Evolutionary conservation across 768 basidiomycete genomes (phyloP).

Genomic region (Inosperma sp.): DNA sequence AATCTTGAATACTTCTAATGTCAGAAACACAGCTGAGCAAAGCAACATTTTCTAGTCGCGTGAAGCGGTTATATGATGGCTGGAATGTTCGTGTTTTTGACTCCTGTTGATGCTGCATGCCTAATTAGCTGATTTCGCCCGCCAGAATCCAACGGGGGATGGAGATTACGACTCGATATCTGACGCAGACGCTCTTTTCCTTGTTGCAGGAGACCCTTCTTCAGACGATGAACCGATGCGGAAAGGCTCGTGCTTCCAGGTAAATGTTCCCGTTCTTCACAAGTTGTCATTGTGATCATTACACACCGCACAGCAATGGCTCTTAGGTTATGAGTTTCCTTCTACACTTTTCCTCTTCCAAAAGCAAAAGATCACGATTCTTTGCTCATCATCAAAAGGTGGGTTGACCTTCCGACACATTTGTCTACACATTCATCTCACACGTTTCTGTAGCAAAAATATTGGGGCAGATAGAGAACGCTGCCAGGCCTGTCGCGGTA

Average conservation of each 20-base stretch:
- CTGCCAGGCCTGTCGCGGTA: conserved; percentile 53
- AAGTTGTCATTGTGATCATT: conserved; percentile 16
- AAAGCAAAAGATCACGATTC: conserved; percentile 67
- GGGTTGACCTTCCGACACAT: not conserved
- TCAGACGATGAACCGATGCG: conserved; percentile 87
- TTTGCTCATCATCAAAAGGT: conserved; percentile 92
- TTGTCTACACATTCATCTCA: conserved; percentile 9
- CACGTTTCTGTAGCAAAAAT: conserved; percentile 62
- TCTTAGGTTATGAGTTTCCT: conserved; percentile 96
- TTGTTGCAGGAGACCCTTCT: conserved; percentile 73
- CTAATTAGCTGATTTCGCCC: too few relatives aligned
- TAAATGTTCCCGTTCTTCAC: conserved; percentile 30
- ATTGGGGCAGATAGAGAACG: conserved; percentile 68
- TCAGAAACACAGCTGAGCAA: conserved; percentile 67
- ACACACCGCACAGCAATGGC: conserved; percentile 70
- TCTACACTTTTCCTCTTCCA: conserved; percentile 86
- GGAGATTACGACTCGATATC: conserved; percentile 70
- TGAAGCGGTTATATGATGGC: conserved; percentile 53
- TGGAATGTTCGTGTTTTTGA: conserved; percentile 36
- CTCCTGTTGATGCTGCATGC: too few relatives aligned
- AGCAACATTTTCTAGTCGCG: conserved; percentile 48
- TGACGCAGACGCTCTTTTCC: conserved; percentile 62
- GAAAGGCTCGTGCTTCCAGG: conserved; percentile 91
- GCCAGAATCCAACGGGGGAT: conserved; percentile 58
- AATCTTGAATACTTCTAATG: conserved; percentile 34